Base-by-base conservation (phyloP, 495 filamentous ascomycete genomes). In the Penicillium fimorum region DNA sequence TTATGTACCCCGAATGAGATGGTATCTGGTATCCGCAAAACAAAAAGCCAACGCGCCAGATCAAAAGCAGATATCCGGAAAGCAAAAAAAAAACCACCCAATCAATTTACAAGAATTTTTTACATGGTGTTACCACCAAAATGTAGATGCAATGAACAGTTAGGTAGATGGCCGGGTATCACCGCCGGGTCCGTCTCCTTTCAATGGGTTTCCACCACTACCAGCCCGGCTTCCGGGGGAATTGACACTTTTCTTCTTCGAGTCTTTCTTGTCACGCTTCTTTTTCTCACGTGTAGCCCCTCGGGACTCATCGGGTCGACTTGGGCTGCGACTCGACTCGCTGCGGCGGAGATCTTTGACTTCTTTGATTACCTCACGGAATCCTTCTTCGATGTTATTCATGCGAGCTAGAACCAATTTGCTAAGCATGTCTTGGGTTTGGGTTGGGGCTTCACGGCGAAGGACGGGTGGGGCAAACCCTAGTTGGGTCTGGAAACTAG, bases 371-470 rank as follows among this genome's bases (percentile, higher is more conserved):
- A 96, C 84, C 53, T 95, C 90, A 1, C 86, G 82, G 65, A 97
- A 88, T 12, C 80, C 80, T 68, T 92, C 90, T 69, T 97, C 92
- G 8, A 97, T 82, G 30, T 87, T 88, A 59, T 91, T 92, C 87
- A 97, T 96, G 50, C 90, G 79, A 6, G 90, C 89, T n/a, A 96
- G 76, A 70, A 96, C 87, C n/a, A 96, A 73, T 47, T 88, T 83
- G 58, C 85, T 86, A 71, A 96, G 87, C 68, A 85, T 81, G 58
- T 86, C 84, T 60, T 89, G 84, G 10, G 82, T 82, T 22, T 77
- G 75, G 29, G 66, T 65, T 2, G 68, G 64, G 29, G 70, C 70
- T 8, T 67, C 68, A 9, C 76, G 74, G 40, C 63, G 67, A 20
- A 74, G 64, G 11, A 71, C 65, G 3, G 82, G 83, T 0, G 84